Base-by-base conservation (phyloP, 2,329 filamentous ascomycete genomes). In the Byssothecium circinans region DNA sequence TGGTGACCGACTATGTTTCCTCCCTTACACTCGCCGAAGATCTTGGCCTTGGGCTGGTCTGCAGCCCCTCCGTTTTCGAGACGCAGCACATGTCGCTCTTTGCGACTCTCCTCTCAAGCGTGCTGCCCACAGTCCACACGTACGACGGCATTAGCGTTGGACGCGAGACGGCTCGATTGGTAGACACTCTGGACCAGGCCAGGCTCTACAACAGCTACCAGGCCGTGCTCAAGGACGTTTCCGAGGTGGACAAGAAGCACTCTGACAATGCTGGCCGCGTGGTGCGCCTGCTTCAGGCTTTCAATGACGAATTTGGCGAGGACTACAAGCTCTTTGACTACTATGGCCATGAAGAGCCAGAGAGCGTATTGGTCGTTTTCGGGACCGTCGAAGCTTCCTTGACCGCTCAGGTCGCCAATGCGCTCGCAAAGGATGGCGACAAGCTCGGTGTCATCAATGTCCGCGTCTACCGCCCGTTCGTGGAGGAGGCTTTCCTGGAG, bases 321-420 rank as follows among this genome's bases (percentile, higher is more conserved):
- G 85, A 92, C 57, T 99, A 99, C 70, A 82, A 86, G 63, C 84
- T 90, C 6, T 99, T 97, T 61, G 94, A 99, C 75, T 99, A 99
- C 75, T 82, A 87, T 63, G 94, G 94, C 19, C 90, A 97, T 67
- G 77, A 82, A 40, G 77, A 84, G 35, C 84, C 94, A 3, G 88
- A 92, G 56, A 84, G 85, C 8, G 90, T 99, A 14, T 77, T 97
- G 27, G 91, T 97, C 23, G 88, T 90, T 36, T 96, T 99, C 61
- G 94, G 94, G 59, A 96, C 90, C 50, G 84, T 91, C 4, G 94
- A 99, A 76, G 84, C 89, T 12, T 91, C 94, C 61, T 77, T 97
- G 51, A 85, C 90, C 47, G 85, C 87, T 56, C 90, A 96, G 74
- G 83, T 96, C 43, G 85, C 90, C 10, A 78, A 79, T 35, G 84